Percentiles rank a stretch among this genome's conserved stretches.
phyloP scores from a whole-genome alignment of 2,329 filamentous ascomycete species.

The Tolypocladium amazonense region DNA sequence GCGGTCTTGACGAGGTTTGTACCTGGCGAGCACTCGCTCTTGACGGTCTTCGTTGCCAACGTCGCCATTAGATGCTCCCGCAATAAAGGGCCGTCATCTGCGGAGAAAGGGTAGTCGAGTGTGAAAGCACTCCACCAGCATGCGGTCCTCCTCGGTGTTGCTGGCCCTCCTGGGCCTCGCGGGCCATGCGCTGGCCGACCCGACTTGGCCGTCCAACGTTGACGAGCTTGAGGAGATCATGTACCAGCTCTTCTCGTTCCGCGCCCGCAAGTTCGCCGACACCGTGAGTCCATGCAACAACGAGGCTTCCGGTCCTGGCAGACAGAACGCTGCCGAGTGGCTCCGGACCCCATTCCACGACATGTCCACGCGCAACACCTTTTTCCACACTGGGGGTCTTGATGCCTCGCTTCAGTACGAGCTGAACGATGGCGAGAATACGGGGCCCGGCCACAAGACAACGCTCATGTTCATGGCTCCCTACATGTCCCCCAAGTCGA shows the following conservation, averaged over 20 bases:
- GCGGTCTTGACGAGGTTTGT: neutral
- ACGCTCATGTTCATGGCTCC: conserved; percentile 43
- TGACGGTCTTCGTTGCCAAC: neutral
- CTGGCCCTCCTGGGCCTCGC: conserved; percentile 26
- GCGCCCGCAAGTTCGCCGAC: conserved; percentile 42
- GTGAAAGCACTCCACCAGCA: conserved; percentile 2
- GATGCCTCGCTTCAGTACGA: conserved; percentile 53
- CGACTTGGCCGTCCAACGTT: conserved; percentile 48
- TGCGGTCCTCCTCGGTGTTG: conserved; percentile 13
- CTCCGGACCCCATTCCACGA: conserved; percentile 52
- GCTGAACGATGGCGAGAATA: conserved; percentile 42
- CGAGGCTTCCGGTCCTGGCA: conserved; percentile 40
- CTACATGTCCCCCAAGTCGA: conserved; percentile 38
- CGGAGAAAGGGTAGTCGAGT: neutral
- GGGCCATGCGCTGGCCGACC: conserved; percentile 28
- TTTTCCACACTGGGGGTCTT: conserved; percentile 38
- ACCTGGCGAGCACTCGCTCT: neutral
- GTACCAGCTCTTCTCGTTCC: conserved; percentile 45
- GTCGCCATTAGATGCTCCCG: neutral
- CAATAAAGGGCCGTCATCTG: neutral
- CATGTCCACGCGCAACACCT: conserved; percentile 43
- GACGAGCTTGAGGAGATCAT: conserved; percentile 57
- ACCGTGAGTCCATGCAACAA: conserved; percentile 46
- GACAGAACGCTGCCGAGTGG: conserved; percentile 51
- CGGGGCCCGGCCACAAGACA: conserved; percentile 42